These are phyloP conservation scores for Clarireedia homoeocarpa DNA, from an alignment of 2,329 filamentous ascomycete genomes.

Conservation along the genomic window DNA sequence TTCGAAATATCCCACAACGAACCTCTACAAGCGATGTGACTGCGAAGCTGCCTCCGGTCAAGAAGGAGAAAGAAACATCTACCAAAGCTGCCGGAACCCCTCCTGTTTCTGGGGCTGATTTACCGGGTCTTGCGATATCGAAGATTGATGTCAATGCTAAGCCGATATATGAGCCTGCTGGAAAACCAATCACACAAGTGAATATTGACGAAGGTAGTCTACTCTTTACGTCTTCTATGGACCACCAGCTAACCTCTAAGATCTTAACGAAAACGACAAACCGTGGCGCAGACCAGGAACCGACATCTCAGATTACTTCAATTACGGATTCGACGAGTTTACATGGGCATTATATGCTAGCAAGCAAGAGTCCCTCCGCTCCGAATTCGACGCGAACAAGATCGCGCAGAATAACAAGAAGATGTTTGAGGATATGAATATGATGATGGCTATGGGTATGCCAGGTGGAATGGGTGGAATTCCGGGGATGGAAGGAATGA, in stretches of 20 bases:
- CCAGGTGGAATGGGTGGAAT: conserved; percentile 32
- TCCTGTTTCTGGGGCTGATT: conserved; percentile 38
- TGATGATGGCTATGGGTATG: conserved; percentile 54
- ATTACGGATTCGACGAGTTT: conserved; percentile 98
- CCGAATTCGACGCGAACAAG: conserved; percentile 63
- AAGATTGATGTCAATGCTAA: conserved; percentile 79
- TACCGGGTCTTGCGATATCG: conserved; percentile 65
- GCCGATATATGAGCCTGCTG: conserved; percentile 68
- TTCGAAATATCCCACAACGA: conserved; percentile 56
- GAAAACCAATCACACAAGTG: conserved; percentile 72
- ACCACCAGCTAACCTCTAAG: conserved; percentile 28
- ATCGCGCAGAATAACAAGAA: conserved; percentile 65
- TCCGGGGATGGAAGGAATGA: conserved; percentile 54
- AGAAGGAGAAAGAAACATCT: conserved; percentile 42
- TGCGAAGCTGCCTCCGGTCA: conserved; percentile 37
- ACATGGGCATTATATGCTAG: conserved; percentile 92
- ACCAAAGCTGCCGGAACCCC: conserved; percentile 28
- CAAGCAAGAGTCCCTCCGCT: conserved; percentile 73
- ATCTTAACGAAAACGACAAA: conserved; percentile 74
- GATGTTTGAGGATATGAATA: conserved; percentile 64
- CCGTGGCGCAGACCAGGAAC: conserved; percentile 93
- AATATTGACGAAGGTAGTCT: conserved; percentile 59
- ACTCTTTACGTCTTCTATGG: not conserved
- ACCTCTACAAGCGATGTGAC: conserved; percentile 45
- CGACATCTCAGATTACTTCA: conserved; percentile 95